phyloP scores from a whole-genome alignment of 2,329 filamentous ascomycete species.

The Teratosphaeria viscida region DNA sequence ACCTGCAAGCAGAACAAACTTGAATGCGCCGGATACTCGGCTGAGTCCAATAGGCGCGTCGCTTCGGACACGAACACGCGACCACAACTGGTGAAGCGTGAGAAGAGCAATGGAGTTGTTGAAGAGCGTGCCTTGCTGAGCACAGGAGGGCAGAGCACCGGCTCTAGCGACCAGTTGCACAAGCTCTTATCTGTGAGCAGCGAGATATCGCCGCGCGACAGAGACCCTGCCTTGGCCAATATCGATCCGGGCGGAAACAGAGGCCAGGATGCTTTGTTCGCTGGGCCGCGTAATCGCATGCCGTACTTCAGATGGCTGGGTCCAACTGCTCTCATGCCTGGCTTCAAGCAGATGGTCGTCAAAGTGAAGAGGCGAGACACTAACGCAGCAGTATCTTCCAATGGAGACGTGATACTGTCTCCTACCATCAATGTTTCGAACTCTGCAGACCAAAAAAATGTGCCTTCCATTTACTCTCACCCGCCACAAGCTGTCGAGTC shows the following conservation, averaged over 20 bases:
- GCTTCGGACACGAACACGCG: constrained; percentile 7
- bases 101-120: neutral
- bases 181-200: neutral
- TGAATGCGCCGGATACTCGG: constrained; percentile 38
- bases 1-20: constrained; percentile 40
- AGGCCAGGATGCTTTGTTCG: constrained; percentile 16
- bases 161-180: neutral
- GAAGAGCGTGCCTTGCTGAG: neutral
- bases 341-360: constrained; percentile 87
- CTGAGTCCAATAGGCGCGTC: constrained; percentile 20
- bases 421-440: constrained; percentile 13
- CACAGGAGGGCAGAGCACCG: neutral
- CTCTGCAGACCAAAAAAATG: constrained; percentile 7
- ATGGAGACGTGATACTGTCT: constrained; percentile 25
- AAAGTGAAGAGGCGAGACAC: constrained; percentile 57
- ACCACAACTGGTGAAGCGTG: neutral
- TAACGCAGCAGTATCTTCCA: constrained; percentile 48
- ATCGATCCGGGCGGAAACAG: neutral
- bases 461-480: constrained; percentile 12
- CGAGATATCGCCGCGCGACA: neutral
- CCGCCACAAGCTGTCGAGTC: constrained; percentile 19
- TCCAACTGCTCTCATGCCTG: constrained; percentile 80
- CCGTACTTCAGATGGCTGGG: constrained; percentile 89
- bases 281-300: constrained; percentile 49
- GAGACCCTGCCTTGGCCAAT: neutral